Conservation (phyloP, 495 filamentous ascomycete genomes). For the Polyplosphaeria fusca region DNA sequence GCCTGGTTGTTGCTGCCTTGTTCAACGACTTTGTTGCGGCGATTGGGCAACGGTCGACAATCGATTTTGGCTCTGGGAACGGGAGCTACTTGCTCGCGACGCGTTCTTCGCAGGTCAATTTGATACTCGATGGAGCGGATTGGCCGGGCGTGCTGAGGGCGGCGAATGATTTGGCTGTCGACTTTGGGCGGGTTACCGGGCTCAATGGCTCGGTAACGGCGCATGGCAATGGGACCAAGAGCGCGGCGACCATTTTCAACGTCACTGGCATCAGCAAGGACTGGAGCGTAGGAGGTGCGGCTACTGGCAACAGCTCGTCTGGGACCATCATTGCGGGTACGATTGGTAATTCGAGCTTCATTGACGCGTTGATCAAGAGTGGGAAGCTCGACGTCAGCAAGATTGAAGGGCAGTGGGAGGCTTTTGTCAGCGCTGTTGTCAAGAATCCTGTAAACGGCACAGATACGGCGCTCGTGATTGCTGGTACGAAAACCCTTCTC, state of each 20-base stretch:
- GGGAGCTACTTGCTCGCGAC: conserved; percentile 36
- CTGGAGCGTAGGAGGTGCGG: conserved; percentile 17
- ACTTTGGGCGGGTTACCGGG: conserved; percentile 69
- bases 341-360: conserved; percentile 58
- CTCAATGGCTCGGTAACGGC: conserved; percentile 48
- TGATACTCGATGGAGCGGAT: conserved; percentile 55
- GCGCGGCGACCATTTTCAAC: conserved; percentile 43
- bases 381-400: conserved; percentile 55
- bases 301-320: conserved; percentile 1
- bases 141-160: conserved; percentile 67
- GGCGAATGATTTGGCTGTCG: conserved; percentile 61
- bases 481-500: conserved; percentile 39
- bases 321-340: conserved; percentile 68
- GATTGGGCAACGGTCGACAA: conserved; percentile 56
- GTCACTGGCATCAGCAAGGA: conserved; percentile 38
- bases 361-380: conserved; percentile 53
- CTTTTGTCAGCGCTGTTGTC: conserved; percentile 60
- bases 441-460: conserved; percentile 57
- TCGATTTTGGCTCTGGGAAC: conserved; percentile 46
- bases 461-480: conserved; percentile 62
- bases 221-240: conserved; percentile 41
- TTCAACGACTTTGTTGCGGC: conserved; percentile 36
- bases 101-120: conserved; percentile 42
- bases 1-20: conserved; percentile 13
- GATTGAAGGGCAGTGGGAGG: conserved; percentile 66